Conservation (phyloP, 441 rosid species). For the Populus trichocarpa region DNA sequence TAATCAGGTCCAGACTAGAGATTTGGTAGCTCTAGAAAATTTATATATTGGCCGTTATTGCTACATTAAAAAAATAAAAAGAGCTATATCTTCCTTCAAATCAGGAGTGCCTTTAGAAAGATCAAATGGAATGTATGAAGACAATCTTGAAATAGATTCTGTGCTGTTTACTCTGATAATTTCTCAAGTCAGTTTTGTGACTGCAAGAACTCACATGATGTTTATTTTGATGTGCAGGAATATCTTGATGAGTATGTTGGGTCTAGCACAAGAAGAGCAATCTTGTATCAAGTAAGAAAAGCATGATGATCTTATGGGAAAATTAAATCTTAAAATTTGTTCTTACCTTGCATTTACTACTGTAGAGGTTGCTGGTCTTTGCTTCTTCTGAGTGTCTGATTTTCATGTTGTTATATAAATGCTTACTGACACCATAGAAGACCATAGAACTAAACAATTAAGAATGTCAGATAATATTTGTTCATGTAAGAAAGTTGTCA, state of each 20-base stretch:
- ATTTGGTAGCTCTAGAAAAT: neutral
- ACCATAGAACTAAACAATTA: neutral
- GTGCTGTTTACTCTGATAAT: neutral
- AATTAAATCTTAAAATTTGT: neutral
- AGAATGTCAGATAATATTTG: neutral
- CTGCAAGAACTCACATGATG: constrained; percentile 1
- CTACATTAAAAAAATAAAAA: neutral
- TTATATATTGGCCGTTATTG: neutral
- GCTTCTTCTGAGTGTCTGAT: neutral
- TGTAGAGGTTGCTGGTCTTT: neutral
- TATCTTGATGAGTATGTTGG: constrained; percentile 80
- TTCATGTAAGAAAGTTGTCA: neutral
- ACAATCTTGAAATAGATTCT: neutral
- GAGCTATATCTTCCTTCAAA: neutral
- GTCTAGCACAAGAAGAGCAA: constrained; percentile 52
- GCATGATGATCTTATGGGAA: constrained; percentile 3
- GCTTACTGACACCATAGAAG: neutral
- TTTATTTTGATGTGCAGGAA: constrained; percentile 53
- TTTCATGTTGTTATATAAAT: neutral
- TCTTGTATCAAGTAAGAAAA: constrained; percentile 67
- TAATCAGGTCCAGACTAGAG: neutral
- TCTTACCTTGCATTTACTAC: neutral
- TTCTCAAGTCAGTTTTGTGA: neutral
- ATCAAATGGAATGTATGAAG: neutral
- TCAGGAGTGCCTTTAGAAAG: neutral